phyloP scores from a whole-genome alignment of 805 yeast genomes.

The Candida xiaguanensis region DNA sequence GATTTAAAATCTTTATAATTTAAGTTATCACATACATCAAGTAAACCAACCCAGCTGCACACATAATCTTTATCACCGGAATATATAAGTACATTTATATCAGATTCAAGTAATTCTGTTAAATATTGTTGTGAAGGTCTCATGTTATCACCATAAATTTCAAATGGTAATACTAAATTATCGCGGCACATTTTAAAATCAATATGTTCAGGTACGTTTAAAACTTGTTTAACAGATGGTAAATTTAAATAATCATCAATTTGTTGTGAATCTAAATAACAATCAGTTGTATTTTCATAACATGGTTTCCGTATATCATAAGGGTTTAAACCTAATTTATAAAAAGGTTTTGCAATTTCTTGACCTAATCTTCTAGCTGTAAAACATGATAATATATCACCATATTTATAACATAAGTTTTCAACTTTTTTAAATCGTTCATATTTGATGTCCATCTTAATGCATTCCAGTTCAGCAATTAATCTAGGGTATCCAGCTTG shows the following conservation, averaged over 20 bases:
- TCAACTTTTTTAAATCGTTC: conserved; percentile 20
- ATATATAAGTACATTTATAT: conserved; percentile 74
- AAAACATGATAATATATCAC: conserved; percentile 23
- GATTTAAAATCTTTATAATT: conserved; percentile 13
- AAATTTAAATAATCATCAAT: conserved; percentile 48
- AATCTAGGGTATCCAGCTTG: conserved; percentile 32
- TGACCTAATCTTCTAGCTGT: conserved; percentile 24
- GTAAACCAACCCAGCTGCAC: conserved; percentile 89
- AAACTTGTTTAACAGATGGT: conserved; percentile 45
- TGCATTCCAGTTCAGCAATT: conserved; percentile 22
- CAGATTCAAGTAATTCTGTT: conserved; percentile 40
- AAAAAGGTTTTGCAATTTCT: conserved; percentile 18
- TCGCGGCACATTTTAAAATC: not conserved
- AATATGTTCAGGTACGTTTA: conserved; percentile 37
- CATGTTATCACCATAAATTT: not conserved
- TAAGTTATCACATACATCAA: conserved; percentile 43
- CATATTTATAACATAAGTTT: conserved; percentile 21
- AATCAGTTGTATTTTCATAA: conserved; percentile 39
- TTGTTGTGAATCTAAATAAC: conserved; percentile 38
- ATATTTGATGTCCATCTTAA: conserved; percentile 22
- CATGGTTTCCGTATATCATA: conserved; percentile 55
- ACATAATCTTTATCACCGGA: conserved; percentile 92
- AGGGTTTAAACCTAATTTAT: conserved; percentile 51
- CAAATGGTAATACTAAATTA: not conserved
- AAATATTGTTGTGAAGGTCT: conserved; percentile 38